Evolutionary conservation across 2,329 filamentous ascomycete genomes (phyloP), one percentile per base, ranked within the genome.

Genomic region (Eutypa lata): DNA sequence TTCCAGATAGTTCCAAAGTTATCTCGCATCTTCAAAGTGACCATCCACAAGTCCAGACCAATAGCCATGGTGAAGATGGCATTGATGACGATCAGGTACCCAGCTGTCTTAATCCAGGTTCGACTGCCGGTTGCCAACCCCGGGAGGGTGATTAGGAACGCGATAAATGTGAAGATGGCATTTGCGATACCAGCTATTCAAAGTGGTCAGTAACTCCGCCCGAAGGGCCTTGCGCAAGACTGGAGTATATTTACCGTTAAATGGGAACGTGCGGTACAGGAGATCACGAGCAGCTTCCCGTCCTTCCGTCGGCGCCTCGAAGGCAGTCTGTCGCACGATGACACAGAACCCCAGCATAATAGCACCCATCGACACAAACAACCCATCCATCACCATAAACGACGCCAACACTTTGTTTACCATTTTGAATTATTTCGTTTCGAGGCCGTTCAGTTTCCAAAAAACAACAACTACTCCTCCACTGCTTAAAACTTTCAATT

Each of bases 1-100:
- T 75, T 73, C 81, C 88, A 94, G 49, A 88, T 76, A 1, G 71
- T 66, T 53, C 71, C 74, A 54, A 92, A 82, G 56, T 82, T 81
- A 37, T 78, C 76, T 65, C 87, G 82, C 45, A 86, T 86, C 61
- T 77, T 80, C 60, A 94, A 74, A 2, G 90, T 93, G 62, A 86
- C 75, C 65, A 91, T 81, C 90, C 88, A 91, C 57, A 90, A 76
- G 57, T 79, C 77, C 47, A 90, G 72, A 44, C 88, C 88, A 35
- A 90, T 73, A 52, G 81, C 71, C 64, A 90, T 71, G 19, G 82
- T 88, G 70, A 88, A 87, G 49, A 88, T 53, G 2, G 75, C 80
- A 65, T 80, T 84, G 42, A 83, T 51, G n/a, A 83, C 76, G 40
- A 87, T 73, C 65, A 89, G 69, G 72, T 83, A 88, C 47, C 82